Evolutionary conservation across 768 basidiomycete species (phyloP).

Genomic region (Suillus cothurnatus): DNA sequence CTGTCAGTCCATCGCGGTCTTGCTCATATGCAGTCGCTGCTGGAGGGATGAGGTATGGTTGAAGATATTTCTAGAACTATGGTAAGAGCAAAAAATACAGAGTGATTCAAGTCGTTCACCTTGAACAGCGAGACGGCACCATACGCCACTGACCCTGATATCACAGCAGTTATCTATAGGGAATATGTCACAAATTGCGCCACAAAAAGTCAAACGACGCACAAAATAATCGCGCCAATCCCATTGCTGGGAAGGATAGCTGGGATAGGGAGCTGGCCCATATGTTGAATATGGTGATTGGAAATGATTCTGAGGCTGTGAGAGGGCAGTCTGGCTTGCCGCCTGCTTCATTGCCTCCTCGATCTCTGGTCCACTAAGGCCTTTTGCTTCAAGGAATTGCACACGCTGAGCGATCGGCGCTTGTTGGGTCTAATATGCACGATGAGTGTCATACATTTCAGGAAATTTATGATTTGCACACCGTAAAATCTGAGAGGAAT

Average conservation of each 20-base stretch:
- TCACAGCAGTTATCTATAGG: constrained; percentile 83
- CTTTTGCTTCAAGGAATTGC: constrained; percentile 95
- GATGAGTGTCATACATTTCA: constrained; percentile 11
- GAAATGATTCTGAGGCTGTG: constrained; percentile 22
- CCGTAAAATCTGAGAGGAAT: constrained; percentile 87
- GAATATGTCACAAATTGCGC: constrained; percentile 9
- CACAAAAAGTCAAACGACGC: constrained; percentile 30
- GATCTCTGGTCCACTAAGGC: constrained; percentile 81
- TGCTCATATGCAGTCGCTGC: constrained; percentile 85
- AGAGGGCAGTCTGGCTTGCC: constrained; percentile 29
- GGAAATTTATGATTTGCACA: constrained; percentile 26
- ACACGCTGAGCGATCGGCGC: constrained; percentile 84
- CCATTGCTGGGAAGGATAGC: constrained; percentile 54
- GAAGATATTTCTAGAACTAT: constrained; percentile 75
- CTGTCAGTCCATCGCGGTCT: constrained; percentile 80
- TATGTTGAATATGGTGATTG: constrained; percentile 44
- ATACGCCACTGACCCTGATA: constrained; percentile 85
- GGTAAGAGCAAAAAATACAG: constrained; percentile 10
- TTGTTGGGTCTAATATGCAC: constrained; percentile 58
- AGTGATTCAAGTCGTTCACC: constrained; percentile 41
- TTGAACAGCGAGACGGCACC: constrained; percentile 79
- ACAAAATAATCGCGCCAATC: constrained; percentile 99
- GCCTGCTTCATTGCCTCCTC: constrained; percentile 79
- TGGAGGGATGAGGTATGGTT: constrained; percentile 91
- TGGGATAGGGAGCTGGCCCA: constrained; percentile 41